Conservation (phyloP, 1,139 yeast genomes). For the Debaryomyces sp. region DNA sequence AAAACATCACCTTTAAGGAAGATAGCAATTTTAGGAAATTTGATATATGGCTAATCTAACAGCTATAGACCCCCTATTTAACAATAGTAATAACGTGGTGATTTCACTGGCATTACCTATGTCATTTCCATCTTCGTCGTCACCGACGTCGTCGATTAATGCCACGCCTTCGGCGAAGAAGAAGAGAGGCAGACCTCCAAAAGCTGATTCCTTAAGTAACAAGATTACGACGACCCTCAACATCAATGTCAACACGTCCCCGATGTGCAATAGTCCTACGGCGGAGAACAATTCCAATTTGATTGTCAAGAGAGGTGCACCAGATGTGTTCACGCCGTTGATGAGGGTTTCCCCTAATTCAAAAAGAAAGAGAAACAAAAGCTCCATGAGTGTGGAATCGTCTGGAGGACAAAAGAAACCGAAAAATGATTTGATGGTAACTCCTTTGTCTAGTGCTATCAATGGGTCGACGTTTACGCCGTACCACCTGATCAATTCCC, state of each 20-base stretch:
- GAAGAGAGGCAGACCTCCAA: conserved; percentile 53
- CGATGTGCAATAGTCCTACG: conserved; percentile 30
- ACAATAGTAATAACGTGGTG: background rate
- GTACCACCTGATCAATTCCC: conserved; percentile 30
- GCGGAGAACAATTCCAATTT: conserved; percentile 43
- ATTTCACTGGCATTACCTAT: conserved; percentile 3
- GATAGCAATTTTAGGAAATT: background rate
- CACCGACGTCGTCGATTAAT: conserved; percentile 7
- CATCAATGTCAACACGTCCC: conserved; percentile 44
- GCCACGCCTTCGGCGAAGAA: conserved; percentile 32
- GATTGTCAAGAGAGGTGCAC: conserved; percentile 46
- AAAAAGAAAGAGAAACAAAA: conserved; percentile 18
- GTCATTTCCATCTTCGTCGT: conserved; percentile 1
- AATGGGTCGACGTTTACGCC: conserved; percentile 22
- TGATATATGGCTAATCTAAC: conserved; percentile 1
- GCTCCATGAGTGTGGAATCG: conserved; percentile 13
- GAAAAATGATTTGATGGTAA: conserved; percentile 18
- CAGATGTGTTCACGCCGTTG: conserved; percentile 49
- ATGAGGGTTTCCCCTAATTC: conserved; percentile 47
- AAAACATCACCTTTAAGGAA: background rate
- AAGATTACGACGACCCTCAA: conserved; percentile 47
- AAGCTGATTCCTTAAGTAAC: conserved; percentile 42
- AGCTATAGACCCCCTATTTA: conserved; percentile 1
- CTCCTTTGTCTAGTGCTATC: conserved; percentile 25
- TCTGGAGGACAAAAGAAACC: conserved; percentile 15